Evolutionary conservation across 1,139 yeast genomes (phyloP).

Genomic region (Chernovozyma aurita): DNA sequence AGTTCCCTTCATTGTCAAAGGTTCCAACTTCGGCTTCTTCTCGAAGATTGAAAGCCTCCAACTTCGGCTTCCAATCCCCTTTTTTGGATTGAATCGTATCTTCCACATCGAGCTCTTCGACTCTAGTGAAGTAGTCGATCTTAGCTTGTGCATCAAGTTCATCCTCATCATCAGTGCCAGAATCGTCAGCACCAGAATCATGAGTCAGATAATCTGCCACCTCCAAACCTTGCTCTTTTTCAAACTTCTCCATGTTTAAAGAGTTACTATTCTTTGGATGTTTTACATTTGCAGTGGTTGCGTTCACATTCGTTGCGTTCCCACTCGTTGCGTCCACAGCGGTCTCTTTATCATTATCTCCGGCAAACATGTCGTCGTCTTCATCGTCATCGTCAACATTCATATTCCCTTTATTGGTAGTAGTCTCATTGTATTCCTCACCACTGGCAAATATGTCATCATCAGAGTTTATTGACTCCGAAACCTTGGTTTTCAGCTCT

Average conservation of each 20-base stretch:
- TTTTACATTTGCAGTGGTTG: conserved; percentile 25
- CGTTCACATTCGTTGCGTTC: no score
- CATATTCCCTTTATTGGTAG: no score
- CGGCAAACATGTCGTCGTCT: no score
- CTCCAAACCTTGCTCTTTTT: conserved; percentile 4
- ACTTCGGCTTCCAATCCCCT: conserved; percentile 21
- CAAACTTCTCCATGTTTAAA: conserved; percentile 9
- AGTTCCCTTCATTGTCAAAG: conserved; percentile 63
- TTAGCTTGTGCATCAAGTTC: conserved; percentile 6
- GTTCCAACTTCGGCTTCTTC: conserved; percentile 57
- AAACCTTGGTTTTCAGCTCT: conserved; percentile 4
- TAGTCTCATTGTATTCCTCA: no score
- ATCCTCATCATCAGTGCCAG: conserved; percentile 3
- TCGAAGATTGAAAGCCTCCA: conserved; percentile 61
- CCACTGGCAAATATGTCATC: conserved; percentile 42
- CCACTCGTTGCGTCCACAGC: no score
- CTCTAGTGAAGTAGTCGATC: conserved; percentile 14
- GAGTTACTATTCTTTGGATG: conserved; percentile 15
- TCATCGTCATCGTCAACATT: no score
- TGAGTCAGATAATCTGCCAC: conserved; percentile 4
- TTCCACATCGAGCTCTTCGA: conserved; percentile 11
- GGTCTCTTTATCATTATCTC: no score
- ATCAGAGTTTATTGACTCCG: conserved; percentile 14
- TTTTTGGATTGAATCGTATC: conserved; percentile 6
- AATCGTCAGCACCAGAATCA: conserved; percentile 4